Percentiles rank a stretch among this genome's conserved stretches.
Evolutionary conservation across 2,329 filamentous ascomycete species (phyloP).

Genomic region (Stachybotrys elegans): DNA sequence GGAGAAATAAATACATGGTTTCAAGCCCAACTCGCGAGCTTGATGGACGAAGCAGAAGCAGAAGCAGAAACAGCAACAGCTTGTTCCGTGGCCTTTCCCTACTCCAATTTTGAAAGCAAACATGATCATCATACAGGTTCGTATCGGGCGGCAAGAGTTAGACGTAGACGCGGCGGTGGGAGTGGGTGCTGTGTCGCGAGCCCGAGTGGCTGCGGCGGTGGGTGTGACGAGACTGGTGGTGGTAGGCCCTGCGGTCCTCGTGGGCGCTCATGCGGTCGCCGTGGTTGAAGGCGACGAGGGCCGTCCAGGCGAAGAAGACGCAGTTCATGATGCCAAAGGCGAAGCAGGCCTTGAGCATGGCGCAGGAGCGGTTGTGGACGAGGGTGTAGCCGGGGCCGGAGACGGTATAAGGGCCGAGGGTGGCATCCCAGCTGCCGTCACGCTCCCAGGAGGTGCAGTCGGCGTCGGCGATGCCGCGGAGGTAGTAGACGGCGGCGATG

Average conservation of each 20-base stretch:
- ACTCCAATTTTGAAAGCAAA: no score
- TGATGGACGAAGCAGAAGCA: no score
- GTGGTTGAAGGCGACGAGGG: slow-evolving; percentile 60
- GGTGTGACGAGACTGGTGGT: slow-evolving; percentile 32
- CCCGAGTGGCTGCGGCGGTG: slow-evolving; percentile 33
- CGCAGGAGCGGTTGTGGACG: slow-evolving; percentile 69
- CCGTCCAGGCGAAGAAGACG: slow-evolving; percentile 75
- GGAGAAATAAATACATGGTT: no score
- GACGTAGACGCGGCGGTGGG: slow-evolving; percentile 48
- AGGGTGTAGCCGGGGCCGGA: slow-evolving; percentile 46
- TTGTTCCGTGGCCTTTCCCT: no score
- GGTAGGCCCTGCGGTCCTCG: slow-evolving; percentile 29
- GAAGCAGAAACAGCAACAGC: no score
- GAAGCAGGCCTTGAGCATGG: slow-evolving; percentile 88
- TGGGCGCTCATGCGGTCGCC: slow-evolving; percentile 47
- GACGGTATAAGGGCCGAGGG: slow-evolving; percentile 57
- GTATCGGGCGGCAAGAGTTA: no score
- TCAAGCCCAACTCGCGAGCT: no score
- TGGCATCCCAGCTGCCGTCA: slow-evolving; percentile 46
- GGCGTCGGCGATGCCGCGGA: slow-evolving; percentile 53
- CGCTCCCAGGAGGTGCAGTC: slow-evolving; percentile 61
- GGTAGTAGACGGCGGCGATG: slow-evolving; percentile 56
- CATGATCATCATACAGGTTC: no score
- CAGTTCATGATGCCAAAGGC: slow-evolving; percentile 87
- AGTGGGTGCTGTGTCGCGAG: slow-evolving; percentile 38